Evolutionary conservation across 129 eudicot species (phyloP), one percentile per base, ranked within the genome.

Genomic region (Lonicera japonica): DNA sequence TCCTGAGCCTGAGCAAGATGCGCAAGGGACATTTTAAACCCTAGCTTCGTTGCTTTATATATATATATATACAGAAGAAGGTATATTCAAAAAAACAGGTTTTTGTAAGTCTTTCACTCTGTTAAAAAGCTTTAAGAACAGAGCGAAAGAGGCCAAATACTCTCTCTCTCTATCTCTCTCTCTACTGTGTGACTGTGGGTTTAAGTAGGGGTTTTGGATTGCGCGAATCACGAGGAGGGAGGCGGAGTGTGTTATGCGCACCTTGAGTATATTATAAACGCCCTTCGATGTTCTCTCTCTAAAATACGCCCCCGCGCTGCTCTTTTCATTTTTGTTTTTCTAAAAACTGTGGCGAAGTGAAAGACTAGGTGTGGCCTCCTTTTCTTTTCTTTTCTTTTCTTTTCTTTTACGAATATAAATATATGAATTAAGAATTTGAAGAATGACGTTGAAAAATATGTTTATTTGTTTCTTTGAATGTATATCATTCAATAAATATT

Each of bases 221-320:
- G 67, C 67, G 21, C 67, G 67, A 62, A 62, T 62, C 67, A 62
- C 67, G 67, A 62, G 38, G 38, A 2, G 40, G 41, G 18, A 16
- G 60, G 9, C 17, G 1, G 12, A 5, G n/a, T 7, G n/a, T 1
- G 36, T 6, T 29, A 29, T 29, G 36, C 36, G 36, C 36, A 29
- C 6, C 2, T 6, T 29, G 36, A 29, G 2, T 29, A 29, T 29
- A 1, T 29, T 29, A 29, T 29, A 29, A 29, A 13, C 11, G 36
- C 17, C 8, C 56, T 46, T 21, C 23, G 13, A 47, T 23, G 41
- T 62, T 39, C 47, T 40, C 47, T 1, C 14, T 54, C 11, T 0
- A 54, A 29, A 29, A 6, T 29, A 29, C 36, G 36, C 36, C 2
- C 36, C 2, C 6, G 36, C 36, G 36, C 36, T 29, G 36, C 36